phyloP scores from a whole-genome alignment of 2,329 filamentous ascomycete species.

The Arthrobotrys conoides region DNA sequence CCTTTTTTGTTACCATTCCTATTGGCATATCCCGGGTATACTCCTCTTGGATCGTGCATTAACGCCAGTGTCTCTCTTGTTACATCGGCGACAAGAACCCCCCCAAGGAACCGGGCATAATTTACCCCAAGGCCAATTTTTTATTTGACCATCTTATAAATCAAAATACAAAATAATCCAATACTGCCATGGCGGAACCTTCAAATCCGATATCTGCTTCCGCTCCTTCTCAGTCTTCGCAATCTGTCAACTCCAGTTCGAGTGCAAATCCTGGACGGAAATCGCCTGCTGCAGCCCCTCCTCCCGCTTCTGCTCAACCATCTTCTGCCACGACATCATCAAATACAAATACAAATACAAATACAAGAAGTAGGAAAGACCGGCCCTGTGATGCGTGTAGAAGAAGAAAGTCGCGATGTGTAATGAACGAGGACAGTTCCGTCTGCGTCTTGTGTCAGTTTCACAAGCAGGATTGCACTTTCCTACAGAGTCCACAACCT shows the following conservation, averaged over 20 bases:
- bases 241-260: constrained; percentile 49
- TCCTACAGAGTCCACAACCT: constrained; percentile 81
- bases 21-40: constrained; percentile 38
- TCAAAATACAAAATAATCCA: constrained; percentile 58
- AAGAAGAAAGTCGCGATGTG: constrained; percentile 80
- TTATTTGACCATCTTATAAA: constrained; percentile 52
- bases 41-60: constrained; percentile 48
- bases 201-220: constrained; percentile 45
- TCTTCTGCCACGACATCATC: constrained; percentile 58
- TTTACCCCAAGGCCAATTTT: constrained; percentile 40
- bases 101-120: constrained; percentile 44
- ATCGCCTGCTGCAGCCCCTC: constrained; percentile 58
- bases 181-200: constrained; percentile 58
- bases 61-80: constrained; percentile 44
- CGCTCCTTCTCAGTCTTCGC: constrained; percentile 49
- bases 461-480: constrained; percentile 83
- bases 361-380: constrained; percentile 68
- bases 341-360: constrained; percentile 66
- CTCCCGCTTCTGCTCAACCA: constrained; percentile 45
- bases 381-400: constrained; percentile 81
- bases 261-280: constrained; percentile 59
- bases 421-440: constrained; percentile 81
- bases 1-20: constrained; percentile 30
- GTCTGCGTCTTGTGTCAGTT: constrained; percentile 83
- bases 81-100: constrained; percentile 59